Base-by-base conservation (phyloP, 176 grass and related monocot species). In the Eleusine coracana region DNA sequence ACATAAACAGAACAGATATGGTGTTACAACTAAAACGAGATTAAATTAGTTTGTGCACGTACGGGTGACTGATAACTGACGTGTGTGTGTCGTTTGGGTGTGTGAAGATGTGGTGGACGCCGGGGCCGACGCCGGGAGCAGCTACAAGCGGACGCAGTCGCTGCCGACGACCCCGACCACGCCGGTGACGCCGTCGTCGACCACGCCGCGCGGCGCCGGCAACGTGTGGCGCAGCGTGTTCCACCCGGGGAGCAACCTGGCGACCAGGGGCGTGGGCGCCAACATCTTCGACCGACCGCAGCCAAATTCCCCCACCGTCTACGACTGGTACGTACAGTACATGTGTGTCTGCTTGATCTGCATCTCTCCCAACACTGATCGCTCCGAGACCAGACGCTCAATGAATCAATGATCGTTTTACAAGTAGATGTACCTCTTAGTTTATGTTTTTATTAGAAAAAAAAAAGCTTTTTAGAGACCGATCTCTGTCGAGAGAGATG, bases 221-320 rank as follows among this genome's bases (percentile, higher is more conserved):
- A 94, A 94, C 92, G 95, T 97, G 70, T 97, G 95, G 95, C 86
- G 95, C 76, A 94, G 95, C 86, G 95, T 94, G 31, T 97, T 97
- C 88, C 39, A 97, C 88, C 95, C 95, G n/a, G 95, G 95, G 39
- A 97, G 95, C 81, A 97, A 94, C 88, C 86, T 94, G 21, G 95
- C 92, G 74, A 97, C 88, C 84, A 94, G 87, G 39, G 25, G 79
- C 75, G 6, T 92, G 11, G 95, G 95, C 68, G 82, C 90, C 73
- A 78, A 94, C 90, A 60, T 92, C 76, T 97, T 94, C 90, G 95
- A 97, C 81, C 85, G 91, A 42, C 95, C 95, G 0, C 86, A 94
- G 66, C 95, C 95, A 13, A 97, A 94, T 68, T 85, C 95, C 3
- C 95, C 95, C 25, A 97, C 92, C 56, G 92, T 97, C 78, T 97